Percentiles rank a stretch among this genome's conserved stretches.
phyloP scores from a whole-genome alignment of 2,329 filamentous ascomycete genomes.

The Colletotrichum tropicicola region DNA sequence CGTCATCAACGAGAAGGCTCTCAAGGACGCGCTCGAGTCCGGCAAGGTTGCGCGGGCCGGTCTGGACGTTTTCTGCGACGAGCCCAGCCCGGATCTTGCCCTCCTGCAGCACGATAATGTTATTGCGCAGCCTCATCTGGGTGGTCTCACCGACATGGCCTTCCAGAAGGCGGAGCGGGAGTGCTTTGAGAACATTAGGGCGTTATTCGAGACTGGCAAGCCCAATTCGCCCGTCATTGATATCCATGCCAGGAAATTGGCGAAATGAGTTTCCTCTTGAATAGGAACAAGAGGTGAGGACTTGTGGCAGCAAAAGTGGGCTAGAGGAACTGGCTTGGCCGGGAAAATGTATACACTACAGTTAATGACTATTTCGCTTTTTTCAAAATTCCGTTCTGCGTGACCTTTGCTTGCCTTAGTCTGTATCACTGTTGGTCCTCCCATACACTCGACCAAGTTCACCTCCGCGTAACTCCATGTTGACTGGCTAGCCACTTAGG shows the following conservation, averaged over 20 bases:
- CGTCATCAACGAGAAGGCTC: constrained; percentile 56
- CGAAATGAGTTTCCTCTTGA: too few species aligned
- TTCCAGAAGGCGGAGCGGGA: constrained; percentile 52
- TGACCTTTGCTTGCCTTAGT: too few species aligned
- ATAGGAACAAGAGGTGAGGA: too few species aligned
- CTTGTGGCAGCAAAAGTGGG: too few species aligned
- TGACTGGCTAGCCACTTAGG: too few species aligned
- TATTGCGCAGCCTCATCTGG: constrained; percentile 54
- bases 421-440: too few species aligned
- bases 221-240: constrained; percentile 48
- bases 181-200: constrained; percentile 55
- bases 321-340: too few species aligned
- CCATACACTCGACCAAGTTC: too few species aligned
- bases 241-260: neutral
- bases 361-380: too few species aligned
- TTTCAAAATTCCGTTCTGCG: too few species aligned
- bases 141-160: constrained; percentile 52
- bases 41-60: constrained; percentile 57
- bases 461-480: too few species aligned
- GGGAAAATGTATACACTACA: too few species aligned
- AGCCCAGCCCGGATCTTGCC: constrained; percentile 51
- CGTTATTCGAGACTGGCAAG: constrained; percentile 47
- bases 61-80: constrained; percentile 56
- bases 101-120: constrained; percentile 51
- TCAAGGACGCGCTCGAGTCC: constrained; percentile 54